A percentile compares a stretch with the other conserved stretches of the same genome.
phyloP scores from a whole-genome alignment of 129 eudicot genomes.

The Lonicera japonica region DNA sequence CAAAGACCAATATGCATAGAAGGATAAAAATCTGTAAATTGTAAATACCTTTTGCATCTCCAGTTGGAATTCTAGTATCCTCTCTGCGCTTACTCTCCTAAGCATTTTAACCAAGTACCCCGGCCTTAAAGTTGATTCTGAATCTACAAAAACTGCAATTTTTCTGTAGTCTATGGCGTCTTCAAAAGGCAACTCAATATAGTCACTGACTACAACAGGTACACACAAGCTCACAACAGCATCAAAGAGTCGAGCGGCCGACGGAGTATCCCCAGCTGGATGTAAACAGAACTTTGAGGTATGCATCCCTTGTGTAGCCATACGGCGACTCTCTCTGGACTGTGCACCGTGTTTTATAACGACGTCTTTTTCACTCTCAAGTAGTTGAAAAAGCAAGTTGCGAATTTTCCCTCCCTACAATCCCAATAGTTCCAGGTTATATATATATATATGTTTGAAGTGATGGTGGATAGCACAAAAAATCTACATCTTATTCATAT shows the following conservation, averaged over 20 bases:
- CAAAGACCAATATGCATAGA: neutral
- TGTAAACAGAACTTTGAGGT: slow-evolving; percentile 87
- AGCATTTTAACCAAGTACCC: slow-evolving; percentile 63
- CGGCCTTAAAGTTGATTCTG: slow-evolving; percentile 66
- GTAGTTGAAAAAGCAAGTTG: slow-evolving; percentile 78
- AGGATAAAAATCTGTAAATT: neutral
- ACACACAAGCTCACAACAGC: slow-evolving; percentile 97
- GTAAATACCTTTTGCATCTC: slow-evolving; percentile 68
- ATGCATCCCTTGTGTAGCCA: slow-evolving; percentile 96
- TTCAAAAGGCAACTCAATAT: slow-evolving; percentile 91
- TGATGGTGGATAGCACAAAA: neutral
- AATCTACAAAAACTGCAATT: slow-evolving; percentile 81
- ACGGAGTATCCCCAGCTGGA: slow-evolving; percentile 99
- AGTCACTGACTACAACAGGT: slow-evolving; percentile 89
- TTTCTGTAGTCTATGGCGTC: slow-evolving; percentile 90
- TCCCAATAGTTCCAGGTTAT: neutral
- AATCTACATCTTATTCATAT: neutral
- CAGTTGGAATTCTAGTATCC: slow-evolving; percentile 63
- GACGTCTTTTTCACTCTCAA: slow-evolving; percentile 72
- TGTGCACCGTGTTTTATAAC: slow-evolving; percentile 90
- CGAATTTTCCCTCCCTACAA: slow-evolving; percentile 93
- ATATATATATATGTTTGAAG: neutral
- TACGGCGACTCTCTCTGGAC: slow-evolving; percentile 91
- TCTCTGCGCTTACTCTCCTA: slow-evolving; percentile 40
- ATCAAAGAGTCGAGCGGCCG: slow-evolving; percentile 96